Base-by-base conservation (phyloP, 2,329 filamentous ascomycete genomes). In the Pseudogymnoascus sp. region DNA sequence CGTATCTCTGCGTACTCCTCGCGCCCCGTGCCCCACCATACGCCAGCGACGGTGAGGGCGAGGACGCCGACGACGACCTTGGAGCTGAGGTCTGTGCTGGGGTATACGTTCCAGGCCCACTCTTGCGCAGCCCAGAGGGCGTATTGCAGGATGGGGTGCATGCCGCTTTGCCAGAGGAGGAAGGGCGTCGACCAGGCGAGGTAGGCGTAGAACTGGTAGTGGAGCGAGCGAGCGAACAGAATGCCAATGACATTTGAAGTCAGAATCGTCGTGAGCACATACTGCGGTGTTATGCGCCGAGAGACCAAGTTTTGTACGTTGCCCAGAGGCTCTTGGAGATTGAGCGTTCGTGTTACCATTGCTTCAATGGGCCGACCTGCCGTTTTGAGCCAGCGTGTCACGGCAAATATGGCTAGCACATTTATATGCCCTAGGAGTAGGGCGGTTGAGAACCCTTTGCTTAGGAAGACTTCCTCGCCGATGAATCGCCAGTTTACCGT, bases 401-500 rank as follows among this genome's bases (percentile, higher is more conserved):
- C 69, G 11, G 80, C 74, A 70, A 90, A 90, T 26, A 82, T 70
- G 50, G 77, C 68, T 11, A 90, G 76, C 14, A 89, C 73, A 19
- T 76, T 74, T 10, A 81, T 70, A 73, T 91, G 86, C 31, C 79
- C 70, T 16, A 76, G 76, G 16, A 90, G 74, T 60, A 91, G 76
- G 21, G 75, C 73, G 11, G 81, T 68, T 14, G 87, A 83, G 70
- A 90, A 90, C 2, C 76, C 72, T 64, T 75, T 81, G n/a, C 86
- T 88, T 56, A 96, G 81, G 70, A 99, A 99, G 0, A 78, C 76
- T 6, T 89, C 84, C 75, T 97, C 92, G 14, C 89, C 87, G n/a
- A 97, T 77, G 74, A 97, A 97, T 62, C 93, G 86, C 95, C 95
- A 99, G 76, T 99, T 99, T 68, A 99, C 95, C 0, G 95, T 99